Conservation (phyloP, 2,329 filamentous ascomycete genomes). For the Pseudopyricularia cyperi region DNA sequence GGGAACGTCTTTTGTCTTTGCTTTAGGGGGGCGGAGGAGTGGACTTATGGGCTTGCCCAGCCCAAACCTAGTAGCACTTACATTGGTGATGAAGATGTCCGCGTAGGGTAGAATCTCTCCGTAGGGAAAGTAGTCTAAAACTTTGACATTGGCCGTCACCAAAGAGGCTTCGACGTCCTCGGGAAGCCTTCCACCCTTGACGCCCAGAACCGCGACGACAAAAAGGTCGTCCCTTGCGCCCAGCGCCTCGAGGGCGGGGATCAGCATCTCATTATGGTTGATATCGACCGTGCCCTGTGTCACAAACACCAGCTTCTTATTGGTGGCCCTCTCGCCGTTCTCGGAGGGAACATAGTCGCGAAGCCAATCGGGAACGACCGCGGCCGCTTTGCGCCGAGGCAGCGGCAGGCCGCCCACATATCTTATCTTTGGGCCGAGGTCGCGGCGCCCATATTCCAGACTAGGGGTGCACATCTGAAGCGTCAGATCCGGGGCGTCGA, state of each 20-base stretch:
- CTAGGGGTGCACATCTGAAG: constrained; percentile 24
- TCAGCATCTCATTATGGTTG: constrained; percentile 25
- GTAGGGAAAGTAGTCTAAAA: constrained; percentile 34
- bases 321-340: neutral
- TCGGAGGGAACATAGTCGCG: neutral
- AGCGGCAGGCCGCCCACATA: constrained; percentile 28
- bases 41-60: too few species aligned
- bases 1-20: neutral
- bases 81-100: constrained; percentile 34
- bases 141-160: constrained; percentile 20
- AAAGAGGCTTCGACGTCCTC: neutral
- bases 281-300: constrained; percentile 31
- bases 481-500: constrained; percentile 15
- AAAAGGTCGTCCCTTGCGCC: constrained; percentile 21
- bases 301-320: constrained; percentile 28
- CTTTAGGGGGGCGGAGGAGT: too few species aligned
- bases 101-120: constrained; percentile 23
- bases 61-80: constrained; percentile 5
- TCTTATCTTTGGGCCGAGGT: constrained; percentile 22
- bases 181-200: neutral
- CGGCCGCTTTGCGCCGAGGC: constrained; percentile 17
- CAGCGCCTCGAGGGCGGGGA: constrained; percentile 30
- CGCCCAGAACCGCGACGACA: constrained; percentile 17
- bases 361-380: constrained; percentile 29
- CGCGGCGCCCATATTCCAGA: constrained; percentile 23